Base-by-base conservation (phyloP, 371 early-diverging fungal genomes). In the Dinochytrium kinnereticum region DNA sequence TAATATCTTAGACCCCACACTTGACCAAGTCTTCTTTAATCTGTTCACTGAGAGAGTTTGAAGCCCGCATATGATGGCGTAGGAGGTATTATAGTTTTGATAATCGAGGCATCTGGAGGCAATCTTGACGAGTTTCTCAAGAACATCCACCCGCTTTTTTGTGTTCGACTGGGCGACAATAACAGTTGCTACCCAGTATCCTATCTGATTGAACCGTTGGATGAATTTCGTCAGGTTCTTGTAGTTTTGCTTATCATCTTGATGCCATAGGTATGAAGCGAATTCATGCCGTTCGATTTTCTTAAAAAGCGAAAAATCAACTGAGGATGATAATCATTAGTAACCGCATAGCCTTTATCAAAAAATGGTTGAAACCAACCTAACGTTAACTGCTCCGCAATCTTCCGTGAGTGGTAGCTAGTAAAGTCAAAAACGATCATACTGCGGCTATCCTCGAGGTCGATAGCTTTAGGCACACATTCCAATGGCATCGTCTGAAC, bases 161-260 rank as follows among this genome's bases (percentile, higher is more conserved):
- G 51, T 49, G 17, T 76, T 68, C 1, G 68, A 71, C 37, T 74
- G 71, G 2, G 76, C 71, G 44, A 71, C 73, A 19, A 80, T 55
- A 0, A 80, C 75, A 19, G 82, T 82, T 19, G 73, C 75, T 1
- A 80, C 81, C 85, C 85, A 84, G 70, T 74, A 84, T 28, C 79
- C 78, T 19, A 82, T 59, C 50, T 72, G 68, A 59, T 84, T 84
- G 76, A 84, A 84, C 34, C 82, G 75, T n/a, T 72, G 66, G 53
- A 84, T 80, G 64, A 73, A 82, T 3, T 24, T 31, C 28, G 71
- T 70, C 3, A 84, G 68, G 59, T 71, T 69, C 28, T 31, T 3
- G 44, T 66, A 61, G 34, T 17, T 34, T 7, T 31, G 36, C 36
- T 61, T 61, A 10, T 61, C 37, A 7, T 61, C 61, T 37, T 31